Base-by-base conservation (phyloP, 345 rosid species). In the Camelina hispida region DNA sequence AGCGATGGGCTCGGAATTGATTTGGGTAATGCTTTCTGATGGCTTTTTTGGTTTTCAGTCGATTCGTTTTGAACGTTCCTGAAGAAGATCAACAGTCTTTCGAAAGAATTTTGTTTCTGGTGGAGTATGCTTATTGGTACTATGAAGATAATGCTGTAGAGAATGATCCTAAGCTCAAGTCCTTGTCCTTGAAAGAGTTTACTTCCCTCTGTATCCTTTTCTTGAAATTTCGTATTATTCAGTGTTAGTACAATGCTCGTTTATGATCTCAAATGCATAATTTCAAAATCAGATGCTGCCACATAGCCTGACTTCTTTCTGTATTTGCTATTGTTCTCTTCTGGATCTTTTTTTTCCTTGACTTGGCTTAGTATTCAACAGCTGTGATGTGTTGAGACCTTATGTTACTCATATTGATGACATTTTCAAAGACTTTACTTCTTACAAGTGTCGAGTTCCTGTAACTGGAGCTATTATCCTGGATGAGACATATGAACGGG, bases 81-180 rank as follows among this genome's bases (percentile, higher is more conserved):
- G 86, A 96, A 82, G 99, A 96, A 84, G 98, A 96, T 69, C 98
- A 88, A 62, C 93, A 93, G 73, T 96, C 99, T 23, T 93, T 96
- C 73, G 99, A 96, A 90, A 86, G 98, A 74, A 89, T 96, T 81
- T 78, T 96, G 56, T 96, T 96, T 74, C 91, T 96, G 2, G 99
- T 96, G 76, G 99, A 96, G 85, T 88, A 84, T 68, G 98, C 99
- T 8, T 93, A 96, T 81, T 96, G 99, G 99, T 93, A 84, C 84
- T 96, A 96, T 10, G 97, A 93, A 83, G 99, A 96, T 78, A 93
- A 93, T 74, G 82, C 98, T 25, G 97, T 96, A 18, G 98, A 96
- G 78, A 86, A 88, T 46, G 92, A 96, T 81, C 96, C 98, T 13
- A 90, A 94, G 2, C 78, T 93, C 18, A 96, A 93, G 87, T 96